Evolutionary conservation across 2,329 filamentous ascomycete species (phyloP), one percentile per base, ranked within the genome.

Genomic region (Neofusicoccum kwambonambiense): DNA sequence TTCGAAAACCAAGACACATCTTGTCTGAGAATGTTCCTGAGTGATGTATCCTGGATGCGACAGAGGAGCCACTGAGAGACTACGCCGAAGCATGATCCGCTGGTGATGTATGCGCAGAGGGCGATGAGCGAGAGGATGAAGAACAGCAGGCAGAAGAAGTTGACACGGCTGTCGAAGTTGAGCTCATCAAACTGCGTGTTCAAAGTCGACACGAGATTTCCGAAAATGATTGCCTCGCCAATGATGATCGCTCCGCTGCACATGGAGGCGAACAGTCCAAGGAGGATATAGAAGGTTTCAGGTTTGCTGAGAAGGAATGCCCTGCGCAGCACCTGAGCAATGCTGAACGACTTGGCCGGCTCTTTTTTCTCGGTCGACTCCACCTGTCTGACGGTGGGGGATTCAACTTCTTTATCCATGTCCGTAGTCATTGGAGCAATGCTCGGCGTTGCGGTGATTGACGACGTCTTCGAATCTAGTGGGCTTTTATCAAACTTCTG

Each of bases 211-310:
- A 86, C 79, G 2, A 84, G 79, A 66, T 83, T 78, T 17, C 83
- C 84, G 67, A 86, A 86, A 35, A 84, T 83, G 31, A 88, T 76
- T 31, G 85, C 86, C 67, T 88, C 83, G 15, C 87, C 87, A 31
- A 90, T 83, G 44, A 89, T 80, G 39, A 84, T 76, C 3, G 75
- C 78, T 22, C 80, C 83, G 17, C 80, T 82, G 39, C 81, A 67
- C 13, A 82, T 74, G 0, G 82, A 83, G 6, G 79, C 78, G 45
- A 77, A 47, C 3, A 83, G 70, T 4, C 81, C 82, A 5, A 81
- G 49, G 3, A 69, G 62, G 22, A 82, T 76, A 49, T 81, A 75
- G 8, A 73, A 70, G 2, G 71, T 66, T 58, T 83, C 78, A 8
- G 77, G 71, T 27, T 74, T 76, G 50, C 75, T 79, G 58, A 77